Conservation (phyloP, 768 basidiomycete species). For the Lentinula lateritia region DNA sequence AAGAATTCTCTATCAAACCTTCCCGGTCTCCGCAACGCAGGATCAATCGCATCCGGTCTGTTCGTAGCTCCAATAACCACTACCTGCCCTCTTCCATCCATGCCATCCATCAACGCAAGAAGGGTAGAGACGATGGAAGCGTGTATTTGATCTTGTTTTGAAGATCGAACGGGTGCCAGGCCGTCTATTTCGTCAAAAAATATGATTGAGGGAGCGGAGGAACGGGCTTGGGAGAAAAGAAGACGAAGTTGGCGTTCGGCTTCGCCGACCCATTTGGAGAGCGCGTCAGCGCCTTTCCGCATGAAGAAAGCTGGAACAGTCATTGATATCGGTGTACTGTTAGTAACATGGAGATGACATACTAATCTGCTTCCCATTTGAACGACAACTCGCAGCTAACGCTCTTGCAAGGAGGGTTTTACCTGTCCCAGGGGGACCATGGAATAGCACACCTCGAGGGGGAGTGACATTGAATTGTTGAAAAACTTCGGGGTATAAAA, state of each 20-base stretch:
- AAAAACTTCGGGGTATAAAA: constrained; percentile 96
- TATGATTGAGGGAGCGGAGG: constrained; percentile 92
- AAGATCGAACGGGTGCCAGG: constrained; percentile 95
- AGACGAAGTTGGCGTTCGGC: constrained; percentile 93
- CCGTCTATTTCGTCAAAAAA: constrained; percentile 99
- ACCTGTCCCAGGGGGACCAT: constrained; percentile 98
- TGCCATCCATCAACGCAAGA: constrained; percentile 97
- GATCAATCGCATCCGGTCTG: constrained; percentile 95
- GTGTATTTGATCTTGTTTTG: constrained; percentile 98
- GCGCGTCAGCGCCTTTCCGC: constrained; percentile 97
- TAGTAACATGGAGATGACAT: constrained; percentile 23
- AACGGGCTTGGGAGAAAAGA: constrained; percentile 92
- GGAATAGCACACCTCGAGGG: constrained; percentile 93
- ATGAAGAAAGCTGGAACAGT: constrained; percentile 84
- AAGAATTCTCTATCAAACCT: constrained; percentile 98
- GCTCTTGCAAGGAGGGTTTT: constrained; percentile 94
- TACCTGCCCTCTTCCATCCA: constrained; percentile 97
- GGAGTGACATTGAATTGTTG: constrained; percentile 92
- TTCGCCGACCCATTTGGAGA: constrained; percentile 99
- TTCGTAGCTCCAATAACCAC: constrained; percentile 98
- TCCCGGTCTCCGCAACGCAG: constrained; percentile 89
- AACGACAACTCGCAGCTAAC: constrained; percentile 86
- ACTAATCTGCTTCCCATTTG: constrained; percentile 86
- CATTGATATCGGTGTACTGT: neutral
- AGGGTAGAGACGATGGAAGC: constrained; percentile 96